A percentile compares a stretch with the other conserved stretches of the same genome.
phyloP scores from a whole-genome alignment of 2,329 filamentous ascomycete genomes.

The Zymoseptoria pseudotritici region DNA sequence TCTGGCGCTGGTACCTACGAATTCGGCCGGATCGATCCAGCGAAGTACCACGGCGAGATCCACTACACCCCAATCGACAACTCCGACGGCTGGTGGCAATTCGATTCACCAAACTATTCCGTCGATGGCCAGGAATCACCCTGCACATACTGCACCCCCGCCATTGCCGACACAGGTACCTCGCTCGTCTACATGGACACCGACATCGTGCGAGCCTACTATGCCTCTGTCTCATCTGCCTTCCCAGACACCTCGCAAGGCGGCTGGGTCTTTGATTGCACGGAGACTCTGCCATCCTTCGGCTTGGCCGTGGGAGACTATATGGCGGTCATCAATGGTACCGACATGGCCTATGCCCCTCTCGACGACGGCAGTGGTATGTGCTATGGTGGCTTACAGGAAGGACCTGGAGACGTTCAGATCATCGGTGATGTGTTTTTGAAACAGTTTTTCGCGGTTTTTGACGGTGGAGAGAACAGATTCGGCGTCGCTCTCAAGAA shows the following conservation, averaged over 20 bases:
- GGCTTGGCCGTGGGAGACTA: conserved; percentile 50
- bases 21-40: conserved; percentile 61
- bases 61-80: conserved; percentile 56
- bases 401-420: conserved; percentile 43
- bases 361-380: conserved; percentile 36
- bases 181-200: conserved; percentile 55
- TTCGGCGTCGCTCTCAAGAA: conserved; percentile 45
- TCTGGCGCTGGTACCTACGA: conserved; percentile 56
- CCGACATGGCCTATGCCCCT: conserved; percentile 46
- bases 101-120: conserved; percentile 50
- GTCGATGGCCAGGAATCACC: conserved; percentile 48
- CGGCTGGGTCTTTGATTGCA: conserved; percentile 40
- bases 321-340: conserved; percentile 27
- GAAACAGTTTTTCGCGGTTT: conserved; percentile 54
- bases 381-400: conserved; percentile 63
- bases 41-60: conserved; percentile 57
- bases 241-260: conserved; percentile 31
- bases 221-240: conserved; percentile 35
- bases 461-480: conserved; percentile 46
- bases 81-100: conserved; percentile 62
- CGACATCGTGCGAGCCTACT: conserved; percentile 37
- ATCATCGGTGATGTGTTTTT: conserved; percentile 59
- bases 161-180: conserved; percentile 51
- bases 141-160: conserved; percentile 29
- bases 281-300: conserved; percentile 36